Evolutionary conservation across 2,329 filamentous ascomycete genomes (phyloP).

Genomic region (Colletotrichum musae): DNA sequence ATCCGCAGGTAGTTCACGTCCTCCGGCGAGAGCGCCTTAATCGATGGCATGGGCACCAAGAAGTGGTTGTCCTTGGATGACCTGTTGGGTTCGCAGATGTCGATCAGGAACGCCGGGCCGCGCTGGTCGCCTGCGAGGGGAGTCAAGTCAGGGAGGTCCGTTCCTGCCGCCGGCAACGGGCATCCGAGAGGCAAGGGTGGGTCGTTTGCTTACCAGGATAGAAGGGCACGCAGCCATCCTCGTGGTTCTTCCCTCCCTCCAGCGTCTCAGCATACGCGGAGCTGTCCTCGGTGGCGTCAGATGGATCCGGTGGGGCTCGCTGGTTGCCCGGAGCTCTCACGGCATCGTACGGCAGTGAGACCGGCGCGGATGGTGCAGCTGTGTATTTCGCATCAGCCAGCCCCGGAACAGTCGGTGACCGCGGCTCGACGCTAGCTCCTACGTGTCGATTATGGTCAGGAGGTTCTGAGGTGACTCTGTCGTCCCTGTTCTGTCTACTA

Average conservation of each 20-base stretch:
- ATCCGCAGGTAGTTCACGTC: conserved; percentile 35
- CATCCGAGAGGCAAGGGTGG: not conserved
- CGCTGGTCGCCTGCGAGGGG: conserved; percentile 19
- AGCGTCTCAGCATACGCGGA: conserved; percentile 34
- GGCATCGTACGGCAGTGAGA: conserved; percentile 24
- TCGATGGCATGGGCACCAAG: conserved; percentile 29
- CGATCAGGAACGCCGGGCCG: conserved; percentile 24
- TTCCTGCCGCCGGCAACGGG: not conserved
- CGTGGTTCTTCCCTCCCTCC: conserved; percentile 21
- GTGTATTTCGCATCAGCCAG: not conserved
- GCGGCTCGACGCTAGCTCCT: not conserved
- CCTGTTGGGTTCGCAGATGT: conserved; percentile 32
- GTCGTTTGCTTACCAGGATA: conserved; percentile 22
- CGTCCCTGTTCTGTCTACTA: not conserved
- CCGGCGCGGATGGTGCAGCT: not conserved
- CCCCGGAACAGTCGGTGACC: not conserved
- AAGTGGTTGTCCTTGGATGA: conserved; percentile 33
- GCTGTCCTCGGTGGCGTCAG: conserved; percentile 33
- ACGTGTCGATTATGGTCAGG: conserved; percentile 11
- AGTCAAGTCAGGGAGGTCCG: not conserved
- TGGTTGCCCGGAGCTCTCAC: conserved; percentile 15
- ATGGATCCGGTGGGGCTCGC: conserved; percentile 21
- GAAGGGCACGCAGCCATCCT: conserved; percentile 27
- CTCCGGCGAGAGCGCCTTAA: conserved; percentile 28
- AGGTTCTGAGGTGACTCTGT: conserved; percentile 19